Evolutionary conservation across 257 asterid species (phyloP).

Genomic region (Lavandula angustifolia): DNA sequence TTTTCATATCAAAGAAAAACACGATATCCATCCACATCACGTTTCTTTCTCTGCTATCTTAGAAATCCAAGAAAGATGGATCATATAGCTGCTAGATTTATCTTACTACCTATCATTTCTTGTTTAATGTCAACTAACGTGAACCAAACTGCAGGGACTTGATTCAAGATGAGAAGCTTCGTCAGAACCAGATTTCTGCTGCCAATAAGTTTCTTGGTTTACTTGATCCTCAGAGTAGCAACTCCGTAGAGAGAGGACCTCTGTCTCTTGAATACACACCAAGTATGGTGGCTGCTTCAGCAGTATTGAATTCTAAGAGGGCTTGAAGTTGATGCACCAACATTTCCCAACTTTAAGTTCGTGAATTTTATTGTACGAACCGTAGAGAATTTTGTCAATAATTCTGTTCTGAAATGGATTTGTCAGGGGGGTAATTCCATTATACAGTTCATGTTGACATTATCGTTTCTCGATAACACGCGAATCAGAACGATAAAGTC

Average conservation of each 20-base stretch:
- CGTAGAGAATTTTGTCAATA: not conserved
- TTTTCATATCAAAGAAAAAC: not conserved
- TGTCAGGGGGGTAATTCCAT: too few species aligned
- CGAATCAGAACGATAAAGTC: too few species aligned
- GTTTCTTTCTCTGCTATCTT: not conserved
- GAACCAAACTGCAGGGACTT: conserved; percentile 50
- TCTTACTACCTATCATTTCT: not conserved
- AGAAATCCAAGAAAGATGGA: not conserved
- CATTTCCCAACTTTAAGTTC: not conserved
- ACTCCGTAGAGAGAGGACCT: conserved; percentile 26
- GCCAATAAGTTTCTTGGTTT: conserved; percentile 59
- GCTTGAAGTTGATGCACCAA: conserved; percentile 19
- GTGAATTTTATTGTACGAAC: not conserved
- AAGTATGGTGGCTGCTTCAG: conserved; percentile 77
- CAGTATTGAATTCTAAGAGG: conserved; percentile 47
- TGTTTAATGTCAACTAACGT: too few species aligned
- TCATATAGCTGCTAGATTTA: not conserved
- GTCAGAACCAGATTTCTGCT: conserved; percentile 56
- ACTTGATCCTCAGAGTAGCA: conserved; percentile 43
- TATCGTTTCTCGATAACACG: too few species aligned
- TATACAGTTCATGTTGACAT: too few species aligned
- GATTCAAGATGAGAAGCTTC: conserved; percentile 51
- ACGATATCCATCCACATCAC: not conserved
- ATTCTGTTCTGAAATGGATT: not conserved
- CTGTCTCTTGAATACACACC: conserved; percentile 40